Evolutionary conservation across 1,284 basidiomycete species (phyloP), one percentile per base, ranked within the genome.

Genomic region (Microstroma glucosiphilum): DNA sequence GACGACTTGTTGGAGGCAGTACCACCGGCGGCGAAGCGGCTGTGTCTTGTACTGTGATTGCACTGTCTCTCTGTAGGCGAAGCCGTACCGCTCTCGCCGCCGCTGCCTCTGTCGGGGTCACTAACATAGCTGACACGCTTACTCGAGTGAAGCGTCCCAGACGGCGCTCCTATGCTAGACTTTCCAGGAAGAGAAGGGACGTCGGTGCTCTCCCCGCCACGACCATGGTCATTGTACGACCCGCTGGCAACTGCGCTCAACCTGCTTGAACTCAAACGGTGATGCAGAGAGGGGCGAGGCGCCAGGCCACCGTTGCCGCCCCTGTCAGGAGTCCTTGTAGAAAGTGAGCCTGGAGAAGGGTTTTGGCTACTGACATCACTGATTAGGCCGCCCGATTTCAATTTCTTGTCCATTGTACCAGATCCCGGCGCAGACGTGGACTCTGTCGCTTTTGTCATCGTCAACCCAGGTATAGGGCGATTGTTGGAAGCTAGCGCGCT

Each of bases 401-500:
- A 21, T 41, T 13, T 40, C 19, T 4, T 37, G 54, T 11, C 40
- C 19, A 51, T 19, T 26, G 40, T 26, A 17, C 12, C 43, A 6
- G 43, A 1, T 55, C n/a, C 25, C 41, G 3, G 30, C 30, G 30
- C 25, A 13, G 30, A 43, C 40, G 60, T 21, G 54, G 55, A 26
- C 37, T 56, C 40, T 21, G 21, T 58, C 42, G 56, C 26, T 30
- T 56, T 63, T 11, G 56, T 57, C 60, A 62, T 58, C 9, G 23
- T 59, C 30, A 63, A 40, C 25, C 42, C 40, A 88, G 80, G 3
- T 82, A 58, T 48, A 11, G 61, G 17, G 26, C 60, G 59, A 48
- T n/a, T 61, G 42, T 37, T 37, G 30, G 30, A 37, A 3, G 40
- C 19, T 11, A 40, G 26, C 42, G 21, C 41, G 13, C 13, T 48